These are phyloP conservation scores for Ophidiomyces ophidiicola DNA, from an alignment of 2,329 filamentous ascomycete species.

Conservation along the genomic window DNA sequence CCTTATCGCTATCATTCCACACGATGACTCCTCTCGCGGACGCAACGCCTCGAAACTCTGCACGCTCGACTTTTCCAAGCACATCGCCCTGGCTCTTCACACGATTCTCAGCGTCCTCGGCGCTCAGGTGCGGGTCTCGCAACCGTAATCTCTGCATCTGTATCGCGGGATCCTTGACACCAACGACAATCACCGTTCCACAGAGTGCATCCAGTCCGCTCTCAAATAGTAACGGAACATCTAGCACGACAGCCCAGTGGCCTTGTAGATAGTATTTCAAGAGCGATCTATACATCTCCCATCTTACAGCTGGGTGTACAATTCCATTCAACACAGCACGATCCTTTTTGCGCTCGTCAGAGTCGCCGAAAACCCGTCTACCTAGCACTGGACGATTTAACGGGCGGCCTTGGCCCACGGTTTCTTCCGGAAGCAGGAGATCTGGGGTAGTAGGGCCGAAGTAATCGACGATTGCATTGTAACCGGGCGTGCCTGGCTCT, in stretches of 20 bases:
- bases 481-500: conserved; percentile 76
- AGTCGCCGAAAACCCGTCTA: conserved; percentile 70
- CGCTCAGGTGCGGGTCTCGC: conserved; percentile 63
- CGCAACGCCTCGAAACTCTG: conserved; percentile 48
- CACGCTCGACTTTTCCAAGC: conserved; percentile 65
- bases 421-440: conserved; percentile 53
- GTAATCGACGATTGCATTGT: conserved; percentile 66
- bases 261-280: conserved; percentile 62
- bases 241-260: conserved; percentile 78
- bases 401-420: conserved; percentile 39
- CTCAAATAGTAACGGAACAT: conserved; percentile 88
- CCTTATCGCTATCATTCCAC: conserved; percentile 73
- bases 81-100: conserved; percentile 82
- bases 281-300: conserved; percentile 66
- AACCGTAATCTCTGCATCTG: conserved; percentile 70
- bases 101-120: conserved; percentile 78
- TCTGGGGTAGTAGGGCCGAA: conserved; percentile 78
- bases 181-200: conserved; percentile 75
- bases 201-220: conserved; percentile 73
- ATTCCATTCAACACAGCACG: conserved; percentile 72
- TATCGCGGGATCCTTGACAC: conserved; percentile 62
- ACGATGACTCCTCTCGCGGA: conserved; percentile 59
- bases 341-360: conserved; percentile 56
- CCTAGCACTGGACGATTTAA: conserved; percentile 81
- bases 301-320: conserved; percentile 79